Base-by-base conservation (phyloP, 2,329 filamentous ascomycete genomes). In the Cryphonectria naterciae region DNA sequence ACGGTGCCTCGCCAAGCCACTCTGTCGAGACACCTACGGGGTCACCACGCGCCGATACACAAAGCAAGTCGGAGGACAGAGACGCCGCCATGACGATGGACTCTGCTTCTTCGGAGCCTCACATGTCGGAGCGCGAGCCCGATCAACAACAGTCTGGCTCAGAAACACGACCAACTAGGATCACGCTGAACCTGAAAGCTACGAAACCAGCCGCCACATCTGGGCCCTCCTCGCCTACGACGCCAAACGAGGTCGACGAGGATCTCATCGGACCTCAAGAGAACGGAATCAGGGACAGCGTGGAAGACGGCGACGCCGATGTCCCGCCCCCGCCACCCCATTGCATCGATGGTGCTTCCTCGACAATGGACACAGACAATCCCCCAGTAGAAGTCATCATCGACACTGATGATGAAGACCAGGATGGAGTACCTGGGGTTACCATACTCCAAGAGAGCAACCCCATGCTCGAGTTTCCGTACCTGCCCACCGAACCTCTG, bases 131-230 rank as follows among this genome's bases (percentile, higher is more conserved):
- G 64, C 78, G 73, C 61, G 76, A 75, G 58, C 75, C 78, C 41
- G 74, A 77, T 63, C 76, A 79, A 67, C 75, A 77, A 56, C 77
- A 81, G 66, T 78, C 78, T 62, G 73, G 78, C 41, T 75, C 80
- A 25, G 84, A 83, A 54, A 82, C 83, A 52, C 83, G 85, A 49
- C 88, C 88, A 3, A 90, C 86, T 78, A 85, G 83, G 76, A 86
- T 90, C 65, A 90, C 88, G 13, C 85, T 91, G 68, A 90, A 90
- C 75, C 80, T 90, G 65, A 86, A 88, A 70, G 85, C 85, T 74
- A 76, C 79, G 72, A 80, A 77, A 58, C 81, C 81, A 22, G 77
- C 78, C 60, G 78, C 81, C 64, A 82, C 84, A 32, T 78, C 79
- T 22, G 80, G 81, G 39, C 79, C 82, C 25, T 83, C 84, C 32